Evolutionary conservation across 225 moss, liverwort and hornwort species (phyloP).

Genomic region (Marchantia polymorpha): DNA sequence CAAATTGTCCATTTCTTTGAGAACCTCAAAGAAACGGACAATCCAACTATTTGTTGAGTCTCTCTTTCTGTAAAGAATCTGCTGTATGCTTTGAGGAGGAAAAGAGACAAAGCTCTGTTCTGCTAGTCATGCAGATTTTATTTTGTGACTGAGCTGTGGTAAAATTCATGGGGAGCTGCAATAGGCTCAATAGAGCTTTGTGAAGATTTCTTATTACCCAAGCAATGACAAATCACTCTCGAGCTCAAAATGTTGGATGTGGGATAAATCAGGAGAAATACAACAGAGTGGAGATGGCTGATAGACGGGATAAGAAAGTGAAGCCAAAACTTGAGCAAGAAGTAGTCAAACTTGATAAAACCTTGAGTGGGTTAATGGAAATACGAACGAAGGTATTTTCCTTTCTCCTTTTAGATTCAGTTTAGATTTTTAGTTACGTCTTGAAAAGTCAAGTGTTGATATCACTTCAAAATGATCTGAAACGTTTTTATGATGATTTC

Average conservation of each 20-base stretch:
- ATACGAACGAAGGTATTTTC: slow-evolving; percentile 45
- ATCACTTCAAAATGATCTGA: neutral
- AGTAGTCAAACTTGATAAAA: slow-evolving; percentile 34
- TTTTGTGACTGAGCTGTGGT: too few species aligned
- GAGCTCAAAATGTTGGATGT: neutral
- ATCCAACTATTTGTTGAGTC: too few species aligned
- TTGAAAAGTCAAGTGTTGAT: neutral
- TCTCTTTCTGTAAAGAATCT: too few species aligned
- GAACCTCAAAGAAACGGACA: too few species aligned
- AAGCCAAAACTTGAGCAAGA: slow-evolving; percentile 47
- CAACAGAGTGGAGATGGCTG: slow-evolving; percentile 63
- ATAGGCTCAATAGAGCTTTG: too few species aligned
- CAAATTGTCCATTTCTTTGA: too few species aligned
- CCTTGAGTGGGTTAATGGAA: slow-evolving; percentile 50
- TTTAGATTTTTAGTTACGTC: too few species aligned
- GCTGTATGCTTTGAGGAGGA: too few species aligned
- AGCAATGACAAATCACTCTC: neutral
- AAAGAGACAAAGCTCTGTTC: too few species aligned
- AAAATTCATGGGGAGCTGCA: too few species aligned
- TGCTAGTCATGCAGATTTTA: too few species aligned
- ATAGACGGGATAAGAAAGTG: slow-evolving; percentile 51
- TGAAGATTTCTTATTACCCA: too few species aligned
- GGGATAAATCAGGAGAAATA: slow-evolving; percentile 48
- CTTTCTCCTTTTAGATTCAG: neutral
- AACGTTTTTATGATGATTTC: neutral